Conservation (phyloP, 495 filamentous ascomycete genomes). For the Neurospora discreta region DNA sequence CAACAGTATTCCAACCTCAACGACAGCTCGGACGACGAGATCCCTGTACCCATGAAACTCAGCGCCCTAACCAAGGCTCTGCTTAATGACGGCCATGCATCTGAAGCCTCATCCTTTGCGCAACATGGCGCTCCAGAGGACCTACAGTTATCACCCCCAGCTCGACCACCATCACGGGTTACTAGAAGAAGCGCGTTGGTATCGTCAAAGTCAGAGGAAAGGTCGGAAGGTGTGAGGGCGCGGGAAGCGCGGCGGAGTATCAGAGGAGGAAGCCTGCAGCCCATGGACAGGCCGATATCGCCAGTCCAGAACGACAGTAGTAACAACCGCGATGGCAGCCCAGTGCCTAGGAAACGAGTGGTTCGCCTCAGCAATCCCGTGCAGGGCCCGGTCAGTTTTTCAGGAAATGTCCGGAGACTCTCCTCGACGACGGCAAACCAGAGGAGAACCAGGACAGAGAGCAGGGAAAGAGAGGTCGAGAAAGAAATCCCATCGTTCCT, state of each 20-base stretch:
- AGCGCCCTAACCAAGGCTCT: constrained; percentile 70
- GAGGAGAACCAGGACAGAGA: constrained; percentile 18
- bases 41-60: constrained; percentile 61
- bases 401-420: background rate
- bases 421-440: background rate
- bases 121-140: constrained; percentile 30
- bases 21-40: constrained; percentile 71
- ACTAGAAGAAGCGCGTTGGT: constrained; percentile 28
- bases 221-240: constrained; percentile 4
- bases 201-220: constrained; percentile 15
- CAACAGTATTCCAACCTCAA: constrained; percentile 22
- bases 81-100: constrained; percentile 48
- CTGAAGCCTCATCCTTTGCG: constrained; percentile 2
- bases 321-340: constrained; percentile 28
- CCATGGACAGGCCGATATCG: constrained; percentile 24
- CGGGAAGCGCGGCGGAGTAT: constrained; percentile 25
- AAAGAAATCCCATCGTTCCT: constrained; percentile 11
- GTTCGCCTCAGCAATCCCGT: constrained; percentile 45
- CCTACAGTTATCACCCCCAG: constrained; percentile 42
- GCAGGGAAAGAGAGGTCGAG: constrained; percentile 21
- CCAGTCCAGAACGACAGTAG: constrained; percentile 11
- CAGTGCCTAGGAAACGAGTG: constrained; percentile 34
- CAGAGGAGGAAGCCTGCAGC: constrained; percentile 28
- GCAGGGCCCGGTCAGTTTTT: constrained; percentile 3
- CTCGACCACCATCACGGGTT: constrained; percentile 42